Evolutionary conservation across 1,284 basidiomycete genomes (phyloP).

Genomic region (Ustilago shanxiensis): DNA sequence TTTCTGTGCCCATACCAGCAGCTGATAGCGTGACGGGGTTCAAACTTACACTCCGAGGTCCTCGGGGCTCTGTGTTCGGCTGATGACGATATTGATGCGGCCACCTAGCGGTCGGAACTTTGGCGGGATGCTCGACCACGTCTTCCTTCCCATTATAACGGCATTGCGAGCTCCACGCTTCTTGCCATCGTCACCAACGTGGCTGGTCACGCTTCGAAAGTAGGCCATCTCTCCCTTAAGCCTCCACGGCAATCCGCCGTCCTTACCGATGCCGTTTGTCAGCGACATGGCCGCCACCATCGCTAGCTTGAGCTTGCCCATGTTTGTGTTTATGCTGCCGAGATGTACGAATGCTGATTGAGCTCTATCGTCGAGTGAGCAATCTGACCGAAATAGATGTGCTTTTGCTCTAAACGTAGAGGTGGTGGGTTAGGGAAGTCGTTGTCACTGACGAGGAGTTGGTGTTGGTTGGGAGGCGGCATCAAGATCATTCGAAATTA

Average conservation of each 20-base stretch:
- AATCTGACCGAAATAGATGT: too few species aligned
- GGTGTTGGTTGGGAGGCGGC: background rate
- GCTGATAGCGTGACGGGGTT: background rate
- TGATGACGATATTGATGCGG: slow-evolving; percentile 86
- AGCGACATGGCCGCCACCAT: slow-evolving; percentile 93
- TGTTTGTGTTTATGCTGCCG: background rate
- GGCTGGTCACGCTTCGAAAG: slow-evolving; percentile 83
- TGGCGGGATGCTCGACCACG: slow-evolving; percentile 96
- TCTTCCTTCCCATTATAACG: slow-evolving; percentile 95
- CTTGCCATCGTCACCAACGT: slow-evolving; percentile 68
- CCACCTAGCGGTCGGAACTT: slow-evolving; percentile 85
- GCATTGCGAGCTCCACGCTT: slow-evolving; percentile 75
- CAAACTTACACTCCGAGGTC: slow-evolving; percentile 75
- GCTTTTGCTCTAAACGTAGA: too few species aligned
- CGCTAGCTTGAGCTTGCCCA: slow-evolving; percentile 74
- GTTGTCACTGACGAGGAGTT: background rate
- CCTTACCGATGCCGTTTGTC: slow-evolving; percentile 86
- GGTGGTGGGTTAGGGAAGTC: background rate
- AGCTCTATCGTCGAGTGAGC: background rate
- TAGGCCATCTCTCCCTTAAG: slow-evolving; percentile 92
- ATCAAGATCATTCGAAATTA: background rate
- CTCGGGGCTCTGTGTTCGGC: slow-evolving; percentile 75
- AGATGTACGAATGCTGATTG: too few species aligned
- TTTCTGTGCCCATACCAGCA: slow-evolving; percentile 18
- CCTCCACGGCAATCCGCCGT: slow-evolving; percentile 85